Evolutionary conservation across 2,329 filamentous ascomycete genomes (phyloP), one percentile per base, ranked within the genome.

Genomic region (Colletotrichum australisinense): DNA sequence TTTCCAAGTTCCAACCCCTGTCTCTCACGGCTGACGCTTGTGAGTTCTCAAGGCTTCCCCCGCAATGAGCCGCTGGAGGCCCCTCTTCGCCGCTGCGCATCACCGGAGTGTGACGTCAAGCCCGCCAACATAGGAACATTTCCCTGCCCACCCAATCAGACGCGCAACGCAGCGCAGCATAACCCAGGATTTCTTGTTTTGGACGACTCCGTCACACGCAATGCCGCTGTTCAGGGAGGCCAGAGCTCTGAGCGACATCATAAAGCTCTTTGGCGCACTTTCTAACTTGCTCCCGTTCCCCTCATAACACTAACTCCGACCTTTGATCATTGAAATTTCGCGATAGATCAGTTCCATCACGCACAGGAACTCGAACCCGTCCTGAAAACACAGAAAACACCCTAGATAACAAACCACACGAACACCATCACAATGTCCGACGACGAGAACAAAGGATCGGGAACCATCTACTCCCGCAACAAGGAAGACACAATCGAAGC

Each of bases 401-500:
- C 12, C 8, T n/a, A 49, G 8, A 52, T 30, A 30, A 38, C 26
- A 26, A 26, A 26, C 26, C 26, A 26, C 26, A 26, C 26, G 26
- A 26, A 26, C 26, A 30, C 32, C 26, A 24, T 11, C 46, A 71
- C 26, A 16, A 73, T 73, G 71, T 60, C 59, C 66, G 71, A 71
- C 67, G 71, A 73, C 5, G 56, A 64, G 24, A 67, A 62, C 60
- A 11, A 66, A 1, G 72, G 69, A 28, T 49, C 52, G 26, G 71
- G 71, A 35, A 75, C 77, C 56, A 82, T 82, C 76, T 77, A 75
- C 75, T 71, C 76, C 76, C 81, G 81, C 77, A 82, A 82, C 78
- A 81, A 78, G 72, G 79, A 81, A 38, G 80, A 80, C 73, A 80
- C 81, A 6, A 76, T 81, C 75, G 81, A 82, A 66, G 81, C 80